phyloP scores from a whole-genome alignment of 2,329 filamentous ascomycete species.

The Drechslerella dactyloides region DNA sequence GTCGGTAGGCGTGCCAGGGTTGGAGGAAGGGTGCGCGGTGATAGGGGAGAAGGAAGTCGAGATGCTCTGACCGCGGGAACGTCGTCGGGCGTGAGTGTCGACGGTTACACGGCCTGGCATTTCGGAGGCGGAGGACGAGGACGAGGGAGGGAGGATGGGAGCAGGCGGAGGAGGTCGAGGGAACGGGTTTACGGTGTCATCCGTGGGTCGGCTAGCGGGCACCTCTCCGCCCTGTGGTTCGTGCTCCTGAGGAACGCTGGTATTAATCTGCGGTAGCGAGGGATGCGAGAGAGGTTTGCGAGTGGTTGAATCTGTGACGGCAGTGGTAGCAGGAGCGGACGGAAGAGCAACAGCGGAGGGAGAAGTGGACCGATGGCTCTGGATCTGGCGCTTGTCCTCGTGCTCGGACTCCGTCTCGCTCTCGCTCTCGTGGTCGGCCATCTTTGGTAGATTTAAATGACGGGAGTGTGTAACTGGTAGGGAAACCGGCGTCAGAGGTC shows the following conservation, averaged over 20 bases:
- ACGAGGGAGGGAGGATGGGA: slow-evolving; percentile 6
- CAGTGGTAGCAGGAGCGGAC: background rate
- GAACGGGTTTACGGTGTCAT: slow-evolving; percentile 27
- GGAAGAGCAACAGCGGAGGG: background rate
- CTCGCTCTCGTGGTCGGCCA: background rate
- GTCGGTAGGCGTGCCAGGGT: slow-evolving; percentile 35
- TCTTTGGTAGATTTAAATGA: slow-evolving; percentile 3
- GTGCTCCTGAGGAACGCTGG: background rate
- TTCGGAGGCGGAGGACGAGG: slow-evolving; percentile 33
- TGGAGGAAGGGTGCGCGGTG: slow-evolving; percentile 19
- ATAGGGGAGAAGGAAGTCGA: slow-evolving; percentile 40
- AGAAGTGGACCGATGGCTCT: no score
- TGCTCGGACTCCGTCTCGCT: background rate
- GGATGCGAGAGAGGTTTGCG: slow-evolving; percentile 22
- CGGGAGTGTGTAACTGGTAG: background rate
- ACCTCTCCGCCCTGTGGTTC: slow-evolving; percentile 16
- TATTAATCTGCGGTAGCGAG: slow-evolving; percentile 21
- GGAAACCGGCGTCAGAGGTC: background rate
- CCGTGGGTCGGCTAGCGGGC: slow-evolving; percentile 13
- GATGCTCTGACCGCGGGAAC: slow-evolving; percentile 48
- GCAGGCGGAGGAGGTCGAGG: slow-evolving; percentile 11
- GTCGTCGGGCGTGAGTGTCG: slow-evolving; percentile 30
- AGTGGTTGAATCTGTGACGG: slow-evolving; percentile 5
- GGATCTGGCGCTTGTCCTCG: no score
- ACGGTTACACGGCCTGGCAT: slow-evolving; percentile 26